These are phyloP conservation scores for Cajanus cajan DNA, from an alignment of 306 rosid species.

Conservation along the genomic window DNA sequence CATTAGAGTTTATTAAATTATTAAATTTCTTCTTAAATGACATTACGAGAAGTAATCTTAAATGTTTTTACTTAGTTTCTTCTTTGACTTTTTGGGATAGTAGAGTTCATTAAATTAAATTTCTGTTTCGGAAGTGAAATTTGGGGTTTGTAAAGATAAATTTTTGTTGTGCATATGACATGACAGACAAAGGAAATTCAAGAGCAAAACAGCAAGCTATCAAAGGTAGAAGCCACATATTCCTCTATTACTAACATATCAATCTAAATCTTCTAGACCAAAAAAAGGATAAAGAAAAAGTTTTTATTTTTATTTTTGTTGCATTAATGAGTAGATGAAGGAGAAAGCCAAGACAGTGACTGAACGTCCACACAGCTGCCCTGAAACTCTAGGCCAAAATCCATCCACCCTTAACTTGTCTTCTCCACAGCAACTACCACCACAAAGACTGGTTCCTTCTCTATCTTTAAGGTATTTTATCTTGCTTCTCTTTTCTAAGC, in stretches of 20 bases:
- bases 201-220: conserved; percentile 60
- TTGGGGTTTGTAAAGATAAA: neutral
- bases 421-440: conserved; percentile 27
- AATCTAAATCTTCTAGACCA: neutral
- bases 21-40: neutral
- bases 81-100: neutral
- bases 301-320: neutral
- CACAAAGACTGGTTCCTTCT: conserved; percentile 42
- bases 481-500: neutral
- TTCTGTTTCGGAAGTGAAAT: neutral
- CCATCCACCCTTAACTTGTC: conserved; percentile 38
- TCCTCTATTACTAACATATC: neutral
- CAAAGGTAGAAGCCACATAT: conserved; percentile 53
- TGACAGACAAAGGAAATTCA: conserved; percentile 69
- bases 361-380: conserved; percentile 31
- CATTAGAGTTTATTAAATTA: neutral
- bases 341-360: conserved; percentile 44
- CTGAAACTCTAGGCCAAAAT: conserved; percentile 39
- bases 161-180: conserved; percentile 40
- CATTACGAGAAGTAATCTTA: neutral
- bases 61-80: neutral
- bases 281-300: neutral
- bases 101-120: neutral
- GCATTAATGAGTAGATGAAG: conserved; percentile 46
- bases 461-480: conserved; percentile 49